phyloP scores from a whole-genome alignment of 2,329 filamentous ascomycete genomes.

The Colletotrichum sp. region DNA sequence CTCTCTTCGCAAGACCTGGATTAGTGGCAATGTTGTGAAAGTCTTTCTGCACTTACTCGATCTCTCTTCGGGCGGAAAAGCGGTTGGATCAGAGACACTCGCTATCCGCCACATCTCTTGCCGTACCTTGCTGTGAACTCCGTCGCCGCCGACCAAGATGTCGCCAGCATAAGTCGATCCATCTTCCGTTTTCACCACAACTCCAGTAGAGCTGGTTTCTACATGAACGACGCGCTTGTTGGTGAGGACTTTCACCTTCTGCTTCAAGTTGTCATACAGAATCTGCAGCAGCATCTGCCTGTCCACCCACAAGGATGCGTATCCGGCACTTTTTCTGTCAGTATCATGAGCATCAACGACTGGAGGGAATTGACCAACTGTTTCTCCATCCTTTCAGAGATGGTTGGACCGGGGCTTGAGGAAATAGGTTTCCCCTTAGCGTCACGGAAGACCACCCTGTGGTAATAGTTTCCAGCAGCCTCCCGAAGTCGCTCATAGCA shows the following conservation, averaged over 20 bases:
- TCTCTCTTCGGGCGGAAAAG: slow-evolving; percentile 25
- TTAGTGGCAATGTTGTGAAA: rapidly evolving
- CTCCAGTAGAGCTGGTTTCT: slow-evolving; percentile 1
- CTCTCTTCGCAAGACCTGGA: not conserved
- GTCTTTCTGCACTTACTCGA: not conserved
- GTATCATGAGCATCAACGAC: not conserved
- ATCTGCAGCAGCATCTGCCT: slow-evolving; percentile 37
- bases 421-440: slow-evolving; percentile 21
- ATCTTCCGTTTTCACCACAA: slow-evolving; percentile 34
- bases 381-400: not conserved
- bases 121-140: slow-evolving; percentile 42
- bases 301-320: slow-evolving; percentile 38
- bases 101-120: slow-evolving; percentile 31
- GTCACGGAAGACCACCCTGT: not conserved
- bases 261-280: slow-evolving; percentile 35
- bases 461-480: slow-evolving; percentile 20
- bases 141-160: slow-evolving; percentile 43
- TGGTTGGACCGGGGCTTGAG: not conserved
- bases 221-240: slow-evolving; percentile 14
- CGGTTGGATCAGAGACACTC: slow-evolving; percentile 24
- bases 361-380: not conserved
- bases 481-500: slow-evolving; percentile 31
- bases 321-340: slow-evolving; percentile 24
- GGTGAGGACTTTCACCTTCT: slow-evolving; percentile 27
- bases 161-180: slow-evolving; percentile 34